Base-by-base conservation (phyloP, 306 rosid species). In the Quercus alba region DNA sequence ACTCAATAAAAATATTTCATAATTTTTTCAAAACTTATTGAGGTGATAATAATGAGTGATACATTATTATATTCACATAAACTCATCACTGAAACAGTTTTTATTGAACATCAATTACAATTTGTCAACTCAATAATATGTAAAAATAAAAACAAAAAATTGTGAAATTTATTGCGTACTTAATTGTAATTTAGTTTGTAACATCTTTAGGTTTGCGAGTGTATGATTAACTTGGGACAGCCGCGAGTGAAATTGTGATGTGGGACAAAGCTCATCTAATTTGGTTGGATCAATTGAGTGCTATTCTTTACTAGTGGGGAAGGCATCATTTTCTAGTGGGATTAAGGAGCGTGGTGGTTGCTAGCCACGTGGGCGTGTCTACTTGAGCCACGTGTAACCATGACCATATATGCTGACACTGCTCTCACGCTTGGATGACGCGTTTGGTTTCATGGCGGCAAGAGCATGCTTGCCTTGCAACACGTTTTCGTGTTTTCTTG, bases 391-490 rank as follows among this genome's bases (percentile, higher is more conserved):
- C 79, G 79, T 86, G 82, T 56, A 1, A 10, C 55, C 19, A 21
- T 20, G 25, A 0, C 2, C 46, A 8, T 5, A 15, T n/a, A 6
- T 73, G 89, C 88, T 88, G 94, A 90, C 87, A 73, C 68, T 83
- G 41, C 72, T 74, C 87, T 79, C 76, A 85, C 91, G 91, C 56
- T 82, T 80, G 77, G 66, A 71, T 88, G 90, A 88, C 88, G 89
- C 80, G 80, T 55, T 73, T 28, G 54, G 21, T 56, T 77, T 61
- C 80, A 75, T 67, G 57, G 63, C 73, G 13, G n/a, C 69, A 31
- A 25, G 35, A 20, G 56, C n/a, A 1, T 5, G 44, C 44, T 21
- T 8, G 46, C 46, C 46, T 41, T 41, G 46, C 46, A 41, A 41
- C 46, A 41, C 46, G 46, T 41, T 49, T 49, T 49, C 17, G 54